phyloP scores from a whole-genome alignment of 352 stramenopile genomes.

The Phytopythium montanum region DNA sequence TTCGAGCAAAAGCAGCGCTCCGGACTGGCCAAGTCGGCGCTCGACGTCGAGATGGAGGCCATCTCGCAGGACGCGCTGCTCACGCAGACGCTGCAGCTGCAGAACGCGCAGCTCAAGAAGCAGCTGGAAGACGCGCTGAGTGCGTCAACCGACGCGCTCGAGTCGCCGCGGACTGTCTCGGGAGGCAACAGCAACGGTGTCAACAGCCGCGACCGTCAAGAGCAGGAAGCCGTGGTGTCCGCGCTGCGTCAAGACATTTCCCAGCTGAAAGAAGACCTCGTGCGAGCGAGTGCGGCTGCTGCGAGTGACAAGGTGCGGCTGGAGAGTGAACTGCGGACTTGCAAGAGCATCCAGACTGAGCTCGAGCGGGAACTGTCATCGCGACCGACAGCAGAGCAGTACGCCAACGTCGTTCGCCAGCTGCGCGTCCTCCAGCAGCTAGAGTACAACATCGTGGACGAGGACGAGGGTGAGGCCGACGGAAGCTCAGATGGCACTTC shows the following conservation, averaged over 20 bases:
- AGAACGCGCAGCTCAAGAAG: constrained; percentile 83
- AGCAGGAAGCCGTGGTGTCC: constrained; percentile 50
- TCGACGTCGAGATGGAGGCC: constrained; percentile 86
- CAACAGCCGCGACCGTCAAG: constrained; percentile 32
- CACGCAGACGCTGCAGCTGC: constrained; percentile 67
- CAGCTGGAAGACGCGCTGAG: constrained; percentile 74
- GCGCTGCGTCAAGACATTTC: constrained; percentile 58
- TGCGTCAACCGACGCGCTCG: constrained; percentile 11
- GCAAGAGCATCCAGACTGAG: constrained; percentile 24
- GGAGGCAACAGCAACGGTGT: constrained; percentile 4
- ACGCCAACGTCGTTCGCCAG: constrained; percentile 87
- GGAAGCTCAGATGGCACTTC: constrained; percentile 10
- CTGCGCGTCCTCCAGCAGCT: constrained; percentile 92
- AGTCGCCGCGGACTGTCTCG: not conserved
- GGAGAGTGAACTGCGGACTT: constrained; percentile 28
- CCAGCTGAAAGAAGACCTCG: constrained; percentile 43
- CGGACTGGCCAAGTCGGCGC: constrained; percentile 46
- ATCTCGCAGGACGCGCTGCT: constrained; percentile 85
- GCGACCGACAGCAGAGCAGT: constrained; percentile 84
- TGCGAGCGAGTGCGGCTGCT: constrained; percentile 20
- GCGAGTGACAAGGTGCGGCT: constrained; percentile 25
- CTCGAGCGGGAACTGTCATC: constrained; percentile 32
- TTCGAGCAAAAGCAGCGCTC: constrained; percentile 84
- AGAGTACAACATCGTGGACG: constrained; percentile 84
- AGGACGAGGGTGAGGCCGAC: constrained; percentile 38